phyloP scores from a whole-genome alignment of 371 early-diverging fungal species.

The Umbelopsis sp. region DNA sequence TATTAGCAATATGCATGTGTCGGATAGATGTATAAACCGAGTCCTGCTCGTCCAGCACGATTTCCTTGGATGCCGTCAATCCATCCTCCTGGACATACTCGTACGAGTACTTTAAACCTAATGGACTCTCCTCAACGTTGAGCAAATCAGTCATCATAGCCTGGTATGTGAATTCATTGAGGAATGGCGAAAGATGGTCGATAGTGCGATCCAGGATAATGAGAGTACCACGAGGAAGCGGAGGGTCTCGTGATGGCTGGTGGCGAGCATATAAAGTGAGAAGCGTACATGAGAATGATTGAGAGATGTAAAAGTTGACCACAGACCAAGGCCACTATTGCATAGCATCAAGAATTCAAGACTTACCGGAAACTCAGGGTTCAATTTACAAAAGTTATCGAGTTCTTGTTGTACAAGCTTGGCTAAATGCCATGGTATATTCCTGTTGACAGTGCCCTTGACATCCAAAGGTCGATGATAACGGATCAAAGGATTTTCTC shows the following conservation, averaged over 20 bases:
- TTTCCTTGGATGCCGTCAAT: conserved; percentile 58
- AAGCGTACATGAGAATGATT: too few species aligned
- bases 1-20: conserved; percentile 93
- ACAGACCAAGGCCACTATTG: not conserved
- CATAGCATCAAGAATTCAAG: not conserved
- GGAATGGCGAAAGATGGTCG: conserved; percentile 83
- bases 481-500: conserved; percentile 86
- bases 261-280: not conserved
- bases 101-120: conserved; percentile 67
- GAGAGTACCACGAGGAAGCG: conserved; percentile 72
- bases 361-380: conserved; percentile 65
- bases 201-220: conserved; percentile 90
- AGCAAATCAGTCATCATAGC: conserved; percentile 91
- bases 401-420: conserved; percentile 55
- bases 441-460: conserved; percentile 66
- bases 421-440: conserved; percentile 59
- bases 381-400: conserved; percentile 62
- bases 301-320: too few species aligned
- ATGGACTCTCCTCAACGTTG: conserved; percentile 63
- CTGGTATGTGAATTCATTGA: conserved; percentile 96
- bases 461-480: conserved; percentile 78
- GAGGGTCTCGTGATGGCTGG: conserved; percentile 61
- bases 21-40: conserved; percentile 80
- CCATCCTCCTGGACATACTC: conserved; percentile 62
- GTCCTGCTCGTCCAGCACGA: conserved; percentile 73